Conservation (phyloP, 306 rosid species). For the Calophaca sinica region DNA sequence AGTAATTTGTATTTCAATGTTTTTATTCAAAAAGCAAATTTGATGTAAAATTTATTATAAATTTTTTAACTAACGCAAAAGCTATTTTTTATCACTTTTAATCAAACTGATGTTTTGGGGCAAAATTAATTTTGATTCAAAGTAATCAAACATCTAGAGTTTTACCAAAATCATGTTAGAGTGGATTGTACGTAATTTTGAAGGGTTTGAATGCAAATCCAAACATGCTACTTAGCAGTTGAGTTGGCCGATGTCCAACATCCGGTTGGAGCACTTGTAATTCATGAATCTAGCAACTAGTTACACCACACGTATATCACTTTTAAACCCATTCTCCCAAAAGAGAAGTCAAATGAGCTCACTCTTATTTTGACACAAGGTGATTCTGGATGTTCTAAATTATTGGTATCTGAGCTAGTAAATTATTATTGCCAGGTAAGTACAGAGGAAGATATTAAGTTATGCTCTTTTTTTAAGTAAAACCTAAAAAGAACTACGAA, state of each 20-base stretch:
- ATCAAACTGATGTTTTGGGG: background rate
- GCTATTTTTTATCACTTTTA: background rate
- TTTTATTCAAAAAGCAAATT: too few species aligned
- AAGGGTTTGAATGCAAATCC: too few species aligned
- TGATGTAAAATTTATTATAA: background rate
- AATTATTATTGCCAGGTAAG: background rate
- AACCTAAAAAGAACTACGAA: too few species aligned
- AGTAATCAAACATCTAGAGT: background rate
- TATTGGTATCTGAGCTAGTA: background rate
- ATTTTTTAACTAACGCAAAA: background rate
- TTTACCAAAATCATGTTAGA: background rate
- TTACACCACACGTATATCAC: constrained; percentile 17
- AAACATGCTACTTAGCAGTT: too few species aligned
- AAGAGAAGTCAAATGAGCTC: background rate
- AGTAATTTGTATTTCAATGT: background rate
- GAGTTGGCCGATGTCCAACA: constrained; percentile 5
- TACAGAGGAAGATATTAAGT: background rate
- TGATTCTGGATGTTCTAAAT: constrained; percentile 12
- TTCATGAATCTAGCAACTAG: background rate
- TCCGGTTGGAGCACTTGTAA: background rate
- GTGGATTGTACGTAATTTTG: too few species aligned
- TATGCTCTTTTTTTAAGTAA: too few species aligned
- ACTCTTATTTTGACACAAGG: constrained; percentile 15
- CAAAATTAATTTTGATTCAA: background rate
- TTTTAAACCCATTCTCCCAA: constrained; percentile 12